Conservation (phyloP, 805 yeast species). For the Kluyveromyces lactis region DNA sequence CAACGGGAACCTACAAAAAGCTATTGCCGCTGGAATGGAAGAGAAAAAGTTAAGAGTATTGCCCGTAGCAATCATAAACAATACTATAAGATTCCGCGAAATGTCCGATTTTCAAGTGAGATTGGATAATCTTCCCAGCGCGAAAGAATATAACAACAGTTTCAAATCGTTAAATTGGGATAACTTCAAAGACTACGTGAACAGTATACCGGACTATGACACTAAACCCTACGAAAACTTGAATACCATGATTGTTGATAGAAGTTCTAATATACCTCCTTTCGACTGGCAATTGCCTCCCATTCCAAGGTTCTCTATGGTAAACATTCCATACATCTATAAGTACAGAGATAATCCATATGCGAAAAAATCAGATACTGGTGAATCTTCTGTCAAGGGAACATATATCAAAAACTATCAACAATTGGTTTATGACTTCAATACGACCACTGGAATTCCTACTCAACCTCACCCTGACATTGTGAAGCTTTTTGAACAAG, state of each 20-base stretch:
- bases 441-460: slow-evolving; percentile 42
- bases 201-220: slow-evolving; percentile 32
- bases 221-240: slow-evolving; percentile 31
- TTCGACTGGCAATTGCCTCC: slow-evolving; percentile 51
- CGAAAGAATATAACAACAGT: slow-evolving; percentile 27
- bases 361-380: slow-evolving; percentile 46
- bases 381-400: slow-evolving; percentile 37
- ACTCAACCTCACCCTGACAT: slow-evolving; percentile 42
- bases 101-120: slow-evolving; percentile 81
- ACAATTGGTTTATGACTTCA: slow-evolving; percentile 36
- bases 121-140: slow-evolving; percentile 48
- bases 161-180: slow-evolving; percentile 26
- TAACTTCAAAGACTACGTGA: slow-evolving; percentile 23
- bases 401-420: slow-evolving; percentile 36
- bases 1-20: slow-evolving; percentile 36
- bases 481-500: slow-evolving; percentile 35
- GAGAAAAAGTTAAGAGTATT: slow-evolving; percentile 35
- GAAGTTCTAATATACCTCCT: slow-evolving; percentile 16
- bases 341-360: slow-evolving; percentile 68
- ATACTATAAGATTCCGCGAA: slow-evolving; percentile 70
- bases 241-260: slow-evolving; percentile 19
- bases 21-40: slow-evolving; percentile 28
- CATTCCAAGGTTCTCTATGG: slow-evolving; percentile 74
- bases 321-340: slow-evolving; percentile 70
- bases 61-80: slow-evolving; percentile 61